Evolutionary conservation across 2,329 filamentous ascomycete genomes (phyloP).

Genomic region (Fragosphaeria purpurea): DNA sequence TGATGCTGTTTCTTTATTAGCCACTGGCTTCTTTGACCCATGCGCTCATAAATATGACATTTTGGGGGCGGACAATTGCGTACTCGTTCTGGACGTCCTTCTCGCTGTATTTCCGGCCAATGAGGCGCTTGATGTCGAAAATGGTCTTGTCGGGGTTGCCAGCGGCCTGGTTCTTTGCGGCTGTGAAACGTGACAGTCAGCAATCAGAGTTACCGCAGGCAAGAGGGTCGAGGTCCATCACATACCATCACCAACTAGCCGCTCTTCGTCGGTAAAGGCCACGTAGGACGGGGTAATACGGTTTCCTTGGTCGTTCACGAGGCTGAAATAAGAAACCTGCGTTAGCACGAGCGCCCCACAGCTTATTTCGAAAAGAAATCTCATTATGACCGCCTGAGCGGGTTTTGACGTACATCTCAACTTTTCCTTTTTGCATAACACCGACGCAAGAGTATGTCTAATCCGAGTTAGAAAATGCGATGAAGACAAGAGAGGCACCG

Average conservation of each 20-base stretch:
- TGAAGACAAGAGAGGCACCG: no score
- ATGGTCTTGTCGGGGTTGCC: conserved; percentile 68
- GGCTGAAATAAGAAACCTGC: conserved; percentile 18
- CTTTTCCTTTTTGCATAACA: conserved; percentile 93
- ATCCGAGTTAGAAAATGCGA: not conserved
- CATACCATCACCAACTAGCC: conserved; percentile 76
- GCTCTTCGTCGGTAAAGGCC: conserved; percentile 93
- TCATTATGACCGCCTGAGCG: not conserved
- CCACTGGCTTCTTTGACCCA: no score
- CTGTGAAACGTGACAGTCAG: not conserved
- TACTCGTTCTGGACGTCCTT: conserved; percentile 77
- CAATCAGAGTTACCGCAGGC: no score
- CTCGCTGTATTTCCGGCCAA: conserved; percentile 73
- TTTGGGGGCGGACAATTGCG: not conserved
- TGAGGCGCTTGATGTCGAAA: conserved; percentile 78
- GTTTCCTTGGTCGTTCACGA: conserved; percentile 92
- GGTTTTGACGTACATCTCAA: conserved; percentile 55
- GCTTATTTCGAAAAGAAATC: no score
- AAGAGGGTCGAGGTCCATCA: not conserved
- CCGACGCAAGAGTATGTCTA: conserved; percentile 75
- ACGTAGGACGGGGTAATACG: conserved; percentile 93
- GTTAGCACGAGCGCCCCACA: not conserved
- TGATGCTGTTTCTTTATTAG: conserved; percentile 38
- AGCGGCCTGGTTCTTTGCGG: conserved; percentile 91
- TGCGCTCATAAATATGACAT: not conserved